Base-by-base conservation (phyloP, 768 basidiomycete species). In the Punctularia strigosozonata region DNA sequence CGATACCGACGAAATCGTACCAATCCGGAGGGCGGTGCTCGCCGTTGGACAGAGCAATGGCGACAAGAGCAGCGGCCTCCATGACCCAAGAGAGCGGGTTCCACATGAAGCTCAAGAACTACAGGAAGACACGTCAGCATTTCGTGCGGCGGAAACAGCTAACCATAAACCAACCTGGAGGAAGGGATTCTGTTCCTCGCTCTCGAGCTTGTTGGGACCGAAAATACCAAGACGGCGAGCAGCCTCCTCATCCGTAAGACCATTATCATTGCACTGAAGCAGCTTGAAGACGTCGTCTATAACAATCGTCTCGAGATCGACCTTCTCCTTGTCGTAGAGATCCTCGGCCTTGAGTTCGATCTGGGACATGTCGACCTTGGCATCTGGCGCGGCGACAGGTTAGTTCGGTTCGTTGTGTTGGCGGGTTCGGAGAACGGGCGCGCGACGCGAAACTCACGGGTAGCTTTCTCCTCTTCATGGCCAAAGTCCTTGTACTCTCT, bases 21-120 rank as follows among this genome's bases (percentile, higher is more conserved):
- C 94, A 98, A 55, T 98, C 92, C 15, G 94, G 94, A 21, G 92
- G 76, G 39, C 69, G 65, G 40, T 69, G 65, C 50, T 79, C 78
- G 61, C 94, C 94, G 61, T 98, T 98, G 40, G 94, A 95, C 22
- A 98, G 76, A 30, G 76, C 90, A 58, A 98, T 98, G 35, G 94
- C 92, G 48, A 91, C 89, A 22, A 90, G 70, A 6, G 88, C 86
- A 26, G 91, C 91, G 45, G 82, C 90, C 62, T 98, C 94, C 94
- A 98, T 98, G 62, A 98, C 94, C 94, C 94, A 98, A 24, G 94
- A 98, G 10, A 98, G 70, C 31, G 94, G 94, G 66, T 98, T 98
- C 94, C 94, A 98, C 94, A 97, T 98, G 75, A 98, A 98, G 57
- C 80, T 79, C 50, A 90, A 65, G 62, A 92, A 90, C 85, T 87